These are phyloP conservation scores for Tricholoma matsutake DNA, from an alignment of 768 basidiomycete species.

Conservation along the genomic window DNA sequence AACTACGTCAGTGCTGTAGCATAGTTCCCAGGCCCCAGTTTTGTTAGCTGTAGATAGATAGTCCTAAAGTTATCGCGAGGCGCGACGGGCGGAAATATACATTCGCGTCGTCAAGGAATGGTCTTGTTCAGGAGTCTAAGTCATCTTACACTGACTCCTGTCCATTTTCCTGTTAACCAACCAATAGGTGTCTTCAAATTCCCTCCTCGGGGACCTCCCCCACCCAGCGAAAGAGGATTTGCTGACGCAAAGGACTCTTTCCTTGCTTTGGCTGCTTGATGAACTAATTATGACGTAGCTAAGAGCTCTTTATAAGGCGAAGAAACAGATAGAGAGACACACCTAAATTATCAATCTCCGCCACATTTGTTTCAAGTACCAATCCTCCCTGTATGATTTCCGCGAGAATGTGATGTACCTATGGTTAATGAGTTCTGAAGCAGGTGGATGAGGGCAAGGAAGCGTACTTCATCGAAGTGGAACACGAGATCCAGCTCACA, in stretches of 20 bases:
- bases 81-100: background rate
- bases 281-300: constrained; percentile 43
- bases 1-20: background rate
- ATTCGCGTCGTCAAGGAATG: background rate
- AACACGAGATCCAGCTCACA: constrained; percentile 98
- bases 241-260: constrained; percentile 79
- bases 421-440: constrained; percentile 1
- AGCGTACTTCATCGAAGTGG: constrained; percentile 90
- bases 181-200: constrained; percentile 70
- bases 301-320: background rate
- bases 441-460: background rate
- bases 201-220: constrained; percentile 52
- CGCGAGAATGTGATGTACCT: constrained; percentile 94
- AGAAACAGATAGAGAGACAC: constrained; percentile 18
- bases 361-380: constrained; percentile 92
- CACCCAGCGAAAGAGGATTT: constrained; percentile 76
- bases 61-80: background rate
- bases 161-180: constrained; percentile 75
- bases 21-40: background rate
- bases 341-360: constrained; percentile 77
- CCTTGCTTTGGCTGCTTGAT: constrained; percentile 64
- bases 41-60: background rate
- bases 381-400: constrained; percentile 97
- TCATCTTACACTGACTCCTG: constrained; percentile 58
- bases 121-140: background rate